Evolutionary conservation across 2,329 filamentous ascomycete species (phyloP), one percentile per base, ranked within the genome.

Genomic region (Thelonectria blattea): DNA sequence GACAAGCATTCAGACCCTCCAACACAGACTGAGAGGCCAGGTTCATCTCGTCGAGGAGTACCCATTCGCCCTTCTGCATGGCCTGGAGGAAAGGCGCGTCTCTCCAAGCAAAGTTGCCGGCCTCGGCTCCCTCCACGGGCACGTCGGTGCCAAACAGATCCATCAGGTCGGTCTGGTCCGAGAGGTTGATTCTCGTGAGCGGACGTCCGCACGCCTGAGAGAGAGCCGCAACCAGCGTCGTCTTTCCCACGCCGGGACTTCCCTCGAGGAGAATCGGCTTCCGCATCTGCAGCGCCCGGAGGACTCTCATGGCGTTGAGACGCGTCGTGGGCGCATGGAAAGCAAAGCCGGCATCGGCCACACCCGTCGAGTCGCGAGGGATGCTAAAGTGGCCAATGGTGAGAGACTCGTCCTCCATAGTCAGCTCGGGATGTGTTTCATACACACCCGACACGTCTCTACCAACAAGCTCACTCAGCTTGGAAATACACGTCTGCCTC

Each of bases 31-130:
- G 95, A 0, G 94, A 98, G 1, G 96, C 95, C 64, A 99, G 79
- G 71, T 99, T 99, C 95, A 99, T 99, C 80, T 99, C 95, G 72
- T 99, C 95, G 0, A 99, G 83, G 27, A 99, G 81, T 11, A 99
- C 95, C 95, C 95, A 99, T 68, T 96, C 91, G 27, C 95, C 95
- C 59, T 87, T 91, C 73, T 98, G 95, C 94, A 99, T 98, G 0
- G 95, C 95, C 73, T 92, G 91, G 18, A 99, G 80, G 73, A 99
- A 98, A 1, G 95, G 93, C 0, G 94, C 95, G 74, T 99, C 94
- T 67, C 93, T 87, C 95, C 95, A 99, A 1, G 91, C 90, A 72
- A 99, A 99, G 61, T 91, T 90, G 1, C 95, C 95, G 8, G 93
- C 90, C 70, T 91, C 88, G 1, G 91, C 92, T n/a, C 93, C 93